Conservation (phyloP, 169 alveolate species). For the Cryptosporidium parvum region DNA sequence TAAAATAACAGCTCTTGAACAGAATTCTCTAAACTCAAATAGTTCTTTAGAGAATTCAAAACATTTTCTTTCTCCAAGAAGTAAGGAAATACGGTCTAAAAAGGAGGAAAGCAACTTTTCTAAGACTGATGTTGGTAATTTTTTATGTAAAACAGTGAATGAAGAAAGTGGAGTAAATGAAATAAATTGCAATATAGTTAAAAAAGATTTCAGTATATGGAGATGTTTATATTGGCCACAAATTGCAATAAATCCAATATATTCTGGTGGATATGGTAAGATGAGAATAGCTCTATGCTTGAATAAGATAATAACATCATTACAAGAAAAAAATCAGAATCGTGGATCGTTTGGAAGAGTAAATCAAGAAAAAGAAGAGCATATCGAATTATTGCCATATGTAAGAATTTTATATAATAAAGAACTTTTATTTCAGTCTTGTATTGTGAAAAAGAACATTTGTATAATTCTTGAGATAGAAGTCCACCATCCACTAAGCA, state of each 20-base stretch:
- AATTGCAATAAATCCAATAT: constrained; percentile 40
- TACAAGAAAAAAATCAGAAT: background rate
- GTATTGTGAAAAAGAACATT: constrained; percentile 28
- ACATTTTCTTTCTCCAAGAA: background rate
- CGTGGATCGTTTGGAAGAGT: background rate
- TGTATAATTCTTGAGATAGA: constrained; percentile 65
- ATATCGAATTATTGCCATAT: constrained; percentile 54
- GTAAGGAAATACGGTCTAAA: background rate
- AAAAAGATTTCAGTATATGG: constrained; percentile 67
- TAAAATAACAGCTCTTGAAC: background rate
- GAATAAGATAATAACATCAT: constrained; percentile 24
- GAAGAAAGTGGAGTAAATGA: background rate
- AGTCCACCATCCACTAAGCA: constrained; percentile 69
- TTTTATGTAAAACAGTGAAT: background rate
- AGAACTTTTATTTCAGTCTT: constrained; percentile 54
- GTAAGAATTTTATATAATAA: constrained; percentile 32
- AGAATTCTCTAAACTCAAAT: background rate
- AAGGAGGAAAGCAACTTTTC: background rate
- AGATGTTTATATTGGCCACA: constrained; percentile 67
- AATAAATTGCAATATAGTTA: background rate
- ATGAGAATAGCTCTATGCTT: constrained; percentile 60
- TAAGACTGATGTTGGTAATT: background rate
- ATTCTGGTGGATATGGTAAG: constrained; percentile 59
- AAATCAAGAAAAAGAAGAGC: background rate
- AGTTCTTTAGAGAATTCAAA: background rate